phyloP scores from a whole-genome alignment of 2,329 filamentous ascomycete genomes.

The Colletotrichum magnum region DNA sequence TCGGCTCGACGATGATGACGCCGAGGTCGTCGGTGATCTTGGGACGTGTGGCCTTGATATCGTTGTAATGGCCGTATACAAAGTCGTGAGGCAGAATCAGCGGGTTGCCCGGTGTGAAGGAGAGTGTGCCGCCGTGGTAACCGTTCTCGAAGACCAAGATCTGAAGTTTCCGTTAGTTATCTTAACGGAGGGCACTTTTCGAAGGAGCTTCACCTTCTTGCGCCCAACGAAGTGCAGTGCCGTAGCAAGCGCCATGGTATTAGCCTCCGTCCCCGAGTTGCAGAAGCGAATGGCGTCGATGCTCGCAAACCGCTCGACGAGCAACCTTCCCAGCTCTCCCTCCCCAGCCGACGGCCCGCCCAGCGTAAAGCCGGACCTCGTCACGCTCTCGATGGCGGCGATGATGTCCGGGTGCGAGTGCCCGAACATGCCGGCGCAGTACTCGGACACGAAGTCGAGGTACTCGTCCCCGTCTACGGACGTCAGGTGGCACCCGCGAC shows the following conservation, averaged over 20 bases:
- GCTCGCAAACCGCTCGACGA: constrained; percentile 66
- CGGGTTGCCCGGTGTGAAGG: constrained; percentile 53
- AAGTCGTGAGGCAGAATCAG: constrained; percentile 67
- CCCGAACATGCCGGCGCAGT: constrained; percentile 76
- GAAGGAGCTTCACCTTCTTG: constrained; percentile 52
- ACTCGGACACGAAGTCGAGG: constrained; percentile 73
- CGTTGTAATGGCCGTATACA: constrained; percentile 74
- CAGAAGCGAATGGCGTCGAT: constrained; percentile 72
- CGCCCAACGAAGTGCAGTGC: constrained; percentile 63
- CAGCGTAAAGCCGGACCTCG: constrained; percentile 67
- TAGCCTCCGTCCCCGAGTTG: constrained; percentile 78
- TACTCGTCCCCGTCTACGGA: constrained; percentile 64
- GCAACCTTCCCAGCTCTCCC: constrained; percentile 61
- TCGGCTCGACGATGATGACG: constrained; percentile 75
- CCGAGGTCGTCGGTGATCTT: constrained; percentile 66
- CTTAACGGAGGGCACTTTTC: neutral
- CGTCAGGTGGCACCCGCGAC: constrained; percentile 52
- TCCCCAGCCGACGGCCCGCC: constrained; percentile 69
- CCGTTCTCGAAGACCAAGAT: constrained; percentile 62
- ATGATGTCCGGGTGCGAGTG: constrained; percentile 72
- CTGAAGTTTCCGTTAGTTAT: neutral
- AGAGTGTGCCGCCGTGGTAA: constrained; percentile 65
- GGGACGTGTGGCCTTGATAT: constrained; percentile 60
- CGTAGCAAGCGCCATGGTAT: constrained; percentile 69
- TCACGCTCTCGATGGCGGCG: constrained; percentile 59